Conservation (phyloP, 2,329 filamentous ascomycete species). For the Sclerotinia borealis region DNA sequence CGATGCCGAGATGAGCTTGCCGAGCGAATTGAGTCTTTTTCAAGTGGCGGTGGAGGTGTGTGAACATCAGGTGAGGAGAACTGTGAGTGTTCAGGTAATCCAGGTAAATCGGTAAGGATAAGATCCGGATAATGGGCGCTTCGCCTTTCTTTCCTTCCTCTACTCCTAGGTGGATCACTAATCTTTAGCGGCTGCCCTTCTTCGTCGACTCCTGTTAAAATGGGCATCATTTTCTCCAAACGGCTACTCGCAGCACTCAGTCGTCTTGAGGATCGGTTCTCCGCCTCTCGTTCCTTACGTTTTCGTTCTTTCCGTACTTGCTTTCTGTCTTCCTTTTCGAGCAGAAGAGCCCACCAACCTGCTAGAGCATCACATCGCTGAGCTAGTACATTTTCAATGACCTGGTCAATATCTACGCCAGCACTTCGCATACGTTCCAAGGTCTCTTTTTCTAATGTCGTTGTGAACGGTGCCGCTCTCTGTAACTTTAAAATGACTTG, state of each 20-base stretch:
- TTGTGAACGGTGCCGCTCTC: slow-evolving; percentile 76
- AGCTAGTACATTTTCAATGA: slow-evolving; percentile 88
- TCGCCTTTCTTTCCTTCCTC: slow-evolving; percentile 73
- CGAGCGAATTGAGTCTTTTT: slow-evolving; percentile 72
- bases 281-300: slow-evolving; percentile 75
- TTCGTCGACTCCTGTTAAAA: slow-evolving; percentile 72
- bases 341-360: slow-evolving; percentile 91
- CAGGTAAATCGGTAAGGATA: slow-evolving; percentile 67
- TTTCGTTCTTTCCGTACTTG: slow-evolving; percentile 73
- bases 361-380: slow-evolving; percentile 85
- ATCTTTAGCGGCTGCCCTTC: slow-evolving; percentile 49
- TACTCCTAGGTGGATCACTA: slow-evolving; percentile 56
- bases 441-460: slow-evolving; percentile 81
- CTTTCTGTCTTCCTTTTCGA: slow-evolving; percentile 93
- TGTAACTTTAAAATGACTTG: slow-evolving; percentile 82
- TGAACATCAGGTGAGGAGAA: slow-evolving; percentile 30
- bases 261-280: slow-evolving; percentile 71
- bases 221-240: slow-evolving; percentile 72
- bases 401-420: slow-evolving; percentile 87
- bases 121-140: slow-evolving; percentile 61
- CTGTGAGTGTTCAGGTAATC: slow-evolving; percentile 56
- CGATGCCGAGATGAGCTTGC: slow-evolving; percentile 71
- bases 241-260: slow-evolving; percentile 87
- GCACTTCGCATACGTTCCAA: slow-evolving; percentile 88
- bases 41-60: slow-evolving; percentile 62